Evolutionary conservation across 306 rosid genomes (phyloP), one percentile per base, ranked within the genome.

Genomic region (Begonia peltatifolia): DNA sequence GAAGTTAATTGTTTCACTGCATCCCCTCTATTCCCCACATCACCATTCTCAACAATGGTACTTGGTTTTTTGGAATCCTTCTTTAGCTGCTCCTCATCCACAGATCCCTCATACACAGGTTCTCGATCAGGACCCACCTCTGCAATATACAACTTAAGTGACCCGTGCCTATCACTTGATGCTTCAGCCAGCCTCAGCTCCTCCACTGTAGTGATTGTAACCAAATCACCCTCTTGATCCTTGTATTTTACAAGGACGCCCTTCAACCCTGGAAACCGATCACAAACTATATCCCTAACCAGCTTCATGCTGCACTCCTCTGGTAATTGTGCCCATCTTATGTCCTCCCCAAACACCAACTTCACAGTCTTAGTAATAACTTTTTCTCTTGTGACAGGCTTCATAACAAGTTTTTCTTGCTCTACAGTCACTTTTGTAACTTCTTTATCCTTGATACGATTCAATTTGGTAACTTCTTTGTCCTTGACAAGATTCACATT

Each of bases 201-300:
- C 61, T 73, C 61, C 5, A 73, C 62, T 53, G 76, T 71, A 41
- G 87, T 74, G 30, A 87, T 76, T 42, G 94, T 87, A 68, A 87
- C 82, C 79, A 87, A 83, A 68, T 87, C 96, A 46, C 94, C 94
- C 52, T 80, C 96, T 71, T 68, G 84, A 54, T 87, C 94, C 67
- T 57, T 83, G 47, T 68, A 87, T 71, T 80, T 87, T 20, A 83
- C 79, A 71, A 87, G 90, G 65, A 76, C 71, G 52, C 89, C 94
- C 64, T 72, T 83, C 65, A 83, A 66, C 47, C 87, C 76, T 1
- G 94, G 89, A 72, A 74, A 83, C 43, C 71, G 68, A 47, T 87
- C 90, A 62, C 51, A 66, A 50, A 83, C 74, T 20, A 74, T 72
- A 44, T 76, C 84, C 80, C 84, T 74, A 5, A 76, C 77, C 62